These are phyloP conservation scores for Phlyctochytrium arcticum DNA, from an alignment of 192 early-diverging fungal genomes.

Conservation along the genomic window DNA sequence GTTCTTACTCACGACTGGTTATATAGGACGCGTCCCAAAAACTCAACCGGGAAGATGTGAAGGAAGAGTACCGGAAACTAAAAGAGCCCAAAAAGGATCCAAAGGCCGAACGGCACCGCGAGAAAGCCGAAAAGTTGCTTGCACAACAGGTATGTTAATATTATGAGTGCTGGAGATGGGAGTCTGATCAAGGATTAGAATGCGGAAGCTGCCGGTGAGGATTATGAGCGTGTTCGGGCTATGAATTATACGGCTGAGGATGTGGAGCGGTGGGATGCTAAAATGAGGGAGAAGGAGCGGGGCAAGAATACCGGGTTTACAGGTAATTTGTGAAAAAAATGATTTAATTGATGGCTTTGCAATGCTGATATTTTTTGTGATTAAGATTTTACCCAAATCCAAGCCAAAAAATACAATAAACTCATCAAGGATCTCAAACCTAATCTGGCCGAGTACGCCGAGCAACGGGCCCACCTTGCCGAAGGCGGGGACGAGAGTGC, in stretches of 20 bases:
- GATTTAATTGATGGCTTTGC: background rate
- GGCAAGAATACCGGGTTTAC: conserved; percentile 77
- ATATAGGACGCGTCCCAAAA: conserved; percentile 10
- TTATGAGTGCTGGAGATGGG: background rate
- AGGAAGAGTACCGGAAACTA: conserved; percentile 16
- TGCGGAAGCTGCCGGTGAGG: conserved; percentile 66
- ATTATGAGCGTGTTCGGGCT: conserved; percentile 79
- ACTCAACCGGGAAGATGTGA: conserved; percentile 18
- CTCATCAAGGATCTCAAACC: conserved; percentile 80
- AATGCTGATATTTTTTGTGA: background rate
- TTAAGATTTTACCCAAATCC: conserved; percentile 75
- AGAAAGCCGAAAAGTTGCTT: conserved; percentile 70
- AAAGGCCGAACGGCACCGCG: conserved; percentile 62
- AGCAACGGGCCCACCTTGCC: conserved; percentile 49
- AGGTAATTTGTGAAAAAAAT: no score
- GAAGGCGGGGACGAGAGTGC: conserved; percentile 1
- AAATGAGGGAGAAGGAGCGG: conserved; percentile 64
- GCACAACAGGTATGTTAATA: conserved; percentile 42
- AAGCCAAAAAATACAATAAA: conserved; percentile 83
- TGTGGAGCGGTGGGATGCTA: conserved; percentile 82
- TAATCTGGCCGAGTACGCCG: conserved; percentile 69
- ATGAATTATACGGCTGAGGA: conserved; percentile 82
- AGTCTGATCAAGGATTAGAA: conserved; percentile 4
- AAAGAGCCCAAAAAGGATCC: conserved; percentile 54
- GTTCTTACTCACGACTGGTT: background rate